Base-by-base conservation (phyloP, 2,329 filamentous ascomycete species). In the Cladosporium sp. region DNA sequence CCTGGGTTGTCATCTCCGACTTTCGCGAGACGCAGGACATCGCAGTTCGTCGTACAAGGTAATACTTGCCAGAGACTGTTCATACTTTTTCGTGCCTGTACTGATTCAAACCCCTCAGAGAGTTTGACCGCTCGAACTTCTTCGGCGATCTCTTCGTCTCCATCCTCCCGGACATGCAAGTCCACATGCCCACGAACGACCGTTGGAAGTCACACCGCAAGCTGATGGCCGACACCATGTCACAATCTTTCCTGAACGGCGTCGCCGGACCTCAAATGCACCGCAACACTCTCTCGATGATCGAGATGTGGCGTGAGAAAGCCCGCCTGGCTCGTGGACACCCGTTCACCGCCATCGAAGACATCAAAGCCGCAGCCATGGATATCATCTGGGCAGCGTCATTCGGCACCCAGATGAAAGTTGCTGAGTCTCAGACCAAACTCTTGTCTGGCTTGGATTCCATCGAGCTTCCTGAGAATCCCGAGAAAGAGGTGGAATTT, bases 31-130 rank as follows among this genome's bases (percentile, higher is more conserved):
- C 62, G 13, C 70, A 74, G 55, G 73, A 76, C 54, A 66, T 77
- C 38, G 64, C 76, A 20, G 59, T 71, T 4, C 67, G 72, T 1
- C 69, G 72, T 12, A 57, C 55, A 22, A 69, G 42, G 42, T 45
- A 68, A 40, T n/a, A 73, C 76, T 36, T 76, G 76, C n/a, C n/a
- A n/a, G 41, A 27, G 73, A 76, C 56, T 67, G 71, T 9, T 19
- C 7, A 8, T n/a, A 35, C 9, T 9, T 40, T 11, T 7, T 42
- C 13, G 15, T 29, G 16, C 13, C 11, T 33, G n/a, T 18, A 9
- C 30, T 36, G n/a, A 45, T 25, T n/a, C 19, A 7, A 9, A 7
- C 7, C 9, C n/a, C 32, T 8, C 30, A 45, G 43, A 8, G 43
- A 48, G 20, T 48, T 48, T 11, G 43, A 48, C 19, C 43, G 43